Base-by-base conservation (phyloP, 371 early-diverging fungal genomes). In the Syncephalastrum sp. region DNA sequence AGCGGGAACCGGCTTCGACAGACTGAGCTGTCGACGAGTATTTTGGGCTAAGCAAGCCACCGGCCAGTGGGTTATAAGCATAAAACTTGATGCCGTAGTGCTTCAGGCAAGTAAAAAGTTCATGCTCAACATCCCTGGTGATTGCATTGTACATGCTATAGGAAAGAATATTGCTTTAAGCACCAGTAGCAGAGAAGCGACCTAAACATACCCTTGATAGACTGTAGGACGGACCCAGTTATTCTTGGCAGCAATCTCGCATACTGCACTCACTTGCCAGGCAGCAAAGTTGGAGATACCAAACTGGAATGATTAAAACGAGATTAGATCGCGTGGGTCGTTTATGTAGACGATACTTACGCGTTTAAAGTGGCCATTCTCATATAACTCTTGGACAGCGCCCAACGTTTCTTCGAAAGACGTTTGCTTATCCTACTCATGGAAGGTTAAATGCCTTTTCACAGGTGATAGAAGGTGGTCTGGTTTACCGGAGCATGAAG, bases 61-160 rank as follows among this genome's bases (percentile, higher is more conserved):
- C 88, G 24, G 79, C 75, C 15, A 85, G 65, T 0, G 86, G 86
- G 61, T 85, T 88, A 68, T 84, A 88, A 0, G 84, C 84, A 66
- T 78, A 65, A 46, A 74, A 76, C 14, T 53, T 53, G 54, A 88
- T 82, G 10, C 71, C 68, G 29, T 85, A 70, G 16, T 77, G 73
- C 0, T 75, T 67, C 51, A 88, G 51, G 51, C 83, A 84, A 13
- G 85, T 82, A 46, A 88, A 69, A 15, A 88, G 67, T 55, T 85
- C 89, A 12, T 63, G 67, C 58, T 86, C 88, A 16, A 84, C 77
- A 25, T 73, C 79, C 47, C 89, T 71, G 6, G 83, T 83, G n/a
- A 88, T 56, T 3, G 80, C 79, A 60, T 86, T 86, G 75, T 88
- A 86, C 72, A 73, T 72, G 43, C 38, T 33, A 10, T 10, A 21